These are phyloP conservation scores for Exophiala sideris DNA, from an alignment of 2,329 filamentous ascomycete genomes.

Conservation along the genomic window DNA sequence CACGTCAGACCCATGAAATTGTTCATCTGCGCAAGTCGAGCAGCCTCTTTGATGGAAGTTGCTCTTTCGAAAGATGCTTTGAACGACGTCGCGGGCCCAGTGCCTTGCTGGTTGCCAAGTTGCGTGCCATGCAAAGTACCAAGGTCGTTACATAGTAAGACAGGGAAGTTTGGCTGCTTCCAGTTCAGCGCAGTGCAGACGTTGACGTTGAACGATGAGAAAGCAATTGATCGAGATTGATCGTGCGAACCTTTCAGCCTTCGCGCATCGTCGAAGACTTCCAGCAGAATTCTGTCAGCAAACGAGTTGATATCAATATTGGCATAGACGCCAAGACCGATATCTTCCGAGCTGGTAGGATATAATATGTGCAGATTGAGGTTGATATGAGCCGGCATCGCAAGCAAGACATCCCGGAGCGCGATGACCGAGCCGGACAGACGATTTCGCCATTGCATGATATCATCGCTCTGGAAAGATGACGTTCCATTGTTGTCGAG, in stretches of 20 bases:
- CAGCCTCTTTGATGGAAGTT: constrained; percentile 89
- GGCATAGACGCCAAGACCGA: constrained; percentile 65
- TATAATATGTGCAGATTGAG: constrained; percentile 91
- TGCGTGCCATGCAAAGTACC: constrained; percentile 55
- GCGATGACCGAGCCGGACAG: constrained; percentile 75
- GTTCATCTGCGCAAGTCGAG: constrained; percentile 87
- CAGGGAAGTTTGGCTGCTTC: constrained; percentile 97
- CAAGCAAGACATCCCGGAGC: constrained; percentile 69
- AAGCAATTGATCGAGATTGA: constrained; percentile 80
- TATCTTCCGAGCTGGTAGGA: constrained; percentile 72
- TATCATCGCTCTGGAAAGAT: constrained; percentile 14
- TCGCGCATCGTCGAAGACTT: constrained; percentile 89
- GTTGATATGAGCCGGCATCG: constrained; percentile 76
- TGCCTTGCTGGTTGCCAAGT: too few species aligned
- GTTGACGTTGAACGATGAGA: constrained; percentile 86
- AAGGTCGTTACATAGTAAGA: constrained; percentile 91
- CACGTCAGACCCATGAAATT: constrained; percentile 98
- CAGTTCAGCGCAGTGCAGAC: constrained; percentile 95
- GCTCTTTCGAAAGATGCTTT: constrained; percentile 25
- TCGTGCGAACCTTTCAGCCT: constrained; percentile 63
- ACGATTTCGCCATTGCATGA: constrained; percentile 54
- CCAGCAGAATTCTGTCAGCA: constrained; percentile 75
- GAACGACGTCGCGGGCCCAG: constrained; percentile 22
- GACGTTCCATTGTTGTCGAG: constrained; percentile 41
- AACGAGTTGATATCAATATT: constrained; percentile 80